Evolutionary conservation across 331 rosid genomes (phyloP), one percentile per base, ranked within the genome.

Genomic region (Quercus lobata): DNA sequence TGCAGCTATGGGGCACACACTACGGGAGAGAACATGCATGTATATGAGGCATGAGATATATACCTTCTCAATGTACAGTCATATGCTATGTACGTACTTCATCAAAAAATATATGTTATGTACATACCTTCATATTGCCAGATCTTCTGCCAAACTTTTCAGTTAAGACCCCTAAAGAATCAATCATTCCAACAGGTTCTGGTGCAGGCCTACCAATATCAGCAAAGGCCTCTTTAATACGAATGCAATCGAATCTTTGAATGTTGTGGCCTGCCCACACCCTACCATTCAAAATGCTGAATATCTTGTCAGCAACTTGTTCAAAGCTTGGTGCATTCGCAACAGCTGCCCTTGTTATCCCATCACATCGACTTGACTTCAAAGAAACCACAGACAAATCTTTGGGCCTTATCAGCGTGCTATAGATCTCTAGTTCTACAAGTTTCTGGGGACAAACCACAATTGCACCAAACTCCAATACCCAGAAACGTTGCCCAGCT

Each of bases 261-360:
- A 94, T 94, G 80, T 94, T 94, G 78, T 94, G 96, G 12, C 98
- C 98, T 9, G 92, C 98, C 97, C 98, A 94, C 46, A 90, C 86
- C 77, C 91, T 89, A 19, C 98, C 96, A 79, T 94, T 71, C 84
- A 94, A 83, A 29, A 92, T 82, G 71, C 74, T 76, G 80, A 92
- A 94, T 76, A 92, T 92, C 84, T 77, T 88, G 19, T 89, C 96
- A 7, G 97, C 91, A 54, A 92, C 98, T 73, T 86, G 84, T 73
- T 94, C 93, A 44, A 94, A 92, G 69, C 10, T 74, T 2, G 98
- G 98, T 15, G 98, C 97, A 30, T 79, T 80, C 37, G 86, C 81
- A 0, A 94, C 91, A 7, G 76, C 82, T 49, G 69, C 89, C 61
- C 92, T 87, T 0, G 96, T 94, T 81, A 94, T 94, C 65, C 98